Base-by-base conservation (phyloP, 805 yeast genomes). In the Deakozyma indianensis region DNA sequence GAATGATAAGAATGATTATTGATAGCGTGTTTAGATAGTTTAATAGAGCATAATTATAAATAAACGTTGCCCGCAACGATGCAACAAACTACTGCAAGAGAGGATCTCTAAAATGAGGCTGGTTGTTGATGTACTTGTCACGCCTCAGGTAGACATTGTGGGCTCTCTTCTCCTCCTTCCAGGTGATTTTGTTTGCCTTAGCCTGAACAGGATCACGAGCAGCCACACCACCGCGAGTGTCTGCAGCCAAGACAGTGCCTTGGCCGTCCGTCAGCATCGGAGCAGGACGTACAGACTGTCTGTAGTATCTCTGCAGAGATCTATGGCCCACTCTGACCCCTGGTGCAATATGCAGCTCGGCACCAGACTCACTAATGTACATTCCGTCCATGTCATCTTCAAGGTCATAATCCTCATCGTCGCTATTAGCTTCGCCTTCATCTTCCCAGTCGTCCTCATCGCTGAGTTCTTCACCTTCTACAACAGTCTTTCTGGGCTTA, bases 271-370 rank as follows among this genome's bases (percentile, higher is more conserved):
- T 62, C 24, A 74, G 67, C 25, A 66, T 69, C 29, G 64, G 62
- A 43, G 76, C 81, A 1, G 70, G 64, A 22, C 69, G 66, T 42
- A 72, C 51, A 50, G 75, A 75, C 62, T 83, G 95, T 57, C 82
- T 78, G 62, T 78, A 78, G 58, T 76, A 78, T 50, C 90, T 69
- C 43, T 75, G 73, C 55, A 83, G 67, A 1, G 87, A 70, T 51
- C 97, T 70, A 60, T 90, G 96, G 0, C 95, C 95, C 1, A 83
- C 75, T 42, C 78, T 75, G 3, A 76, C 64, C 2, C 96, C 96
- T 20, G 80, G 73, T 2, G 95, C 92, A 41, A 88, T 67, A 2
- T 77, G 71, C 35, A 87, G 62, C 55, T 83, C 86, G 28, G 71
- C 71, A 3, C 86, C 86, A 5, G 71, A 71, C 45, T 63, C 68